Base-by-base conservation (phyloP, 1,284 basidiomycete species). In the Limonomyces culmigenus region DNA sequence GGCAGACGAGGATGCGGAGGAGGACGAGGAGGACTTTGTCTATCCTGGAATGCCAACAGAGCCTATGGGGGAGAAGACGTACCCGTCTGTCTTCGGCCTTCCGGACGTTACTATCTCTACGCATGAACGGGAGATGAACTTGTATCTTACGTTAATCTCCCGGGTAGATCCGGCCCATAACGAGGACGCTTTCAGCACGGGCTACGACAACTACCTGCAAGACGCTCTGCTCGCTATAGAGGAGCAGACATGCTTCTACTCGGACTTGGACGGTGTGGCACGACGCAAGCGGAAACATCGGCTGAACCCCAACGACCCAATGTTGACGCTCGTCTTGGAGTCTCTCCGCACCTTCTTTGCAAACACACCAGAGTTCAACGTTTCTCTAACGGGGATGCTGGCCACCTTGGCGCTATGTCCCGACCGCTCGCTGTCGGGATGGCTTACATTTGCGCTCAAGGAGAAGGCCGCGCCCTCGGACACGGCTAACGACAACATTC, bases 321-420 rank as follows among this genome's bases (percentile, higher is more conserved):
- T 92, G 8, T 57, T 93, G 14, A 71, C 74, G 3, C 55, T 70
- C 19, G 51, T 95, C 14, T 65, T 96, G 25, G 71, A 77, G 32
- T 67, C 67, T 13, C 55, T 93, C 8, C 60, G 77, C 25, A 64
- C 61, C 37, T 93, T 95, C 63, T 88, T 96, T 53, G 70, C 70
- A 3, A 86, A 92, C 40, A 67, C 77, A 0, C 78, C 91, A 2
- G 84, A 92, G 45, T 71, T 71, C 50, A 97, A 97, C 51, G 71
- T 97, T 38, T 80, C 85, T 0, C 56, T 96, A 41, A 95, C 87
- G 0, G 87, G 85, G 6, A 71, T 78, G 2, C 53, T 96, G 10
- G 70, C 81, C 0, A 72, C 76, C 3, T 59, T 97, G 4, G 83
- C 84, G 0, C 60, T 77, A 11, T 87, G 87, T 49, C 85, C 91